Evolutionary conservation across 306 rosid genomes (phyloP).

Genomic region (Quercus ilex): DNA sequence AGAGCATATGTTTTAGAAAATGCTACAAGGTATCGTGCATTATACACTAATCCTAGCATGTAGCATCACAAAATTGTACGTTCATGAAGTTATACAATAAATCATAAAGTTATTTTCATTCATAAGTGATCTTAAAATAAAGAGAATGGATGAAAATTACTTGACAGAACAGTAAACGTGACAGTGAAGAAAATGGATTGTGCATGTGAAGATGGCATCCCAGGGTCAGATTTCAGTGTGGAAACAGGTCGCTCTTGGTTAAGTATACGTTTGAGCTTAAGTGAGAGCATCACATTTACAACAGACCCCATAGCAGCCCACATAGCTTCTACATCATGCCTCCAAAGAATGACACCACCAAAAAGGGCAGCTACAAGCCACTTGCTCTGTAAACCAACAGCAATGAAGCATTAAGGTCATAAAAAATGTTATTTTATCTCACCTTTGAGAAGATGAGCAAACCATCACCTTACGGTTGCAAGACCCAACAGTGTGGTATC

Average conservation of each 20-base stretch:
- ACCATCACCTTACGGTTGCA: not conserved
- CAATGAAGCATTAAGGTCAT: slow-evolving; percentile 20
- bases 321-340: slow-evolving; percentile 77
- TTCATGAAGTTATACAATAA: not conserved
- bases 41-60: not conserved
- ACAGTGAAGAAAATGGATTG: slow-evolving; percentile 71
- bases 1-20: not conserved
- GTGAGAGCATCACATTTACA: slow-evolving; percentile 51
- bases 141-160: slow-evolving; percentile 46
- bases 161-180: slow-evolving; percentile 42
- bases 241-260: slow-evolving; percentile 85
- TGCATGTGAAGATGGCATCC: slow-evolving; percentile 94
- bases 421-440: not conserved
- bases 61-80: not conserved
- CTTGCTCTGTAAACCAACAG: slow-evolving; percentile 65
- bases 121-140: slow-evolving; percentile 6
- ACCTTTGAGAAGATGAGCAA: not conserved
- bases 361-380: slow-evolving; percentile 62
- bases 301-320: slow-evolving; percentile 77
- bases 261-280: slow-evolving; percentile 51
- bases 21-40: not conserved
- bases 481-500: not conserved
- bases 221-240: slow-evolving; percentile 70
- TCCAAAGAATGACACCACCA: slow-evolving; percentile 60
- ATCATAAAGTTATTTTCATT: not conserved